Percentiles rank a stretch among this genome's conserved stretches.
Conservation (phyloP, 306 rosid genomes). For the Vigna mungo region DNA sequence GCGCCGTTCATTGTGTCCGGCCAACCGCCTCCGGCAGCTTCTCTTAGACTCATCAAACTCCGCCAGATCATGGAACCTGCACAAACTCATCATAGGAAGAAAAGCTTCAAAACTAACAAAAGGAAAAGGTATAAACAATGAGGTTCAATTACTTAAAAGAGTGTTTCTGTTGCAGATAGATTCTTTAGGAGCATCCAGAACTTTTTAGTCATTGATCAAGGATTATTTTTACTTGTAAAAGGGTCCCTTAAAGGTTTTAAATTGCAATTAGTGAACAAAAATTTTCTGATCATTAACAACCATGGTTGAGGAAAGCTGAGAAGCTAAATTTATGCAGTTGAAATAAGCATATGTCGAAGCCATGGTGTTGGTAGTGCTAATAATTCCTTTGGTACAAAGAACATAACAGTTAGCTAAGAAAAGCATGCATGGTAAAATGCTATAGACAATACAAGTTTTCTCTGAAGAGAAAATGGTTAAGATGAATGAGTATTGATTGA, state of each 20-base stretch:
- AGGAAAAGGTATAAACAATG: neutral
- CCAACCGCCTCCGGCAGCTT: constrained; percentile 88
- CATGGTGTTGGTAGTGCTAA: neutral
- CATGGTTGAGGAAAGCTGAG: neutral
- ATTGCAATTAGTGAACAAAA: neutral
- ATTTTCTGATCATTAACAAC: neutral
- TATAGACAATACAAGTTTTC: constrained; percentile 14
- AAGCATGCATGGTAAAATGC: constrained; percentile 16
- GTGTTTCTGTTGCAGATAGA: neutral
- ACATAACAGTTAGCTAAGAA: neutral
- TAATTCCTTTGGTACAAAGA: constrained; percentile 9
- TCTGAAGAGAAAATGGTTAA: constrained; percentile 22
- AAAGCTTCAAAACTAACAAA: neutral
- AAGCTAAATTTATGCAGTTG: neutral
- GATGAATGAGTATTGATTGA: constrained; percentile 28
- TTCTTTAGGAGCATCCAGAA: neutral
- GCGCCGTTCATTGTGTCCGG: constrained; percentile 91
- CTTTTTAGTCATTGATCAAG: constrained; percentile 16
- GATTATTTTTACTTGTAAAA: neutral
- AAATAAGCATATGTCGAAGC: too few species aligned
- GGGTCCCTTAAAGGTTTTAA: neutral
- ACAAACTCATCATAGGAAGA: constrained; percentile 15
- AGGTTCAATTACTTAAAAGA: constrained; percentile 22
- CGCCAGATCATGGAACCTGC: constrained; percentile 87
- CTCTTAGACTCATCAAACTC: constrained; percentile 94